Percentiles rank a stretch among this genome's conserved stretches.
Evolutionary conservation across 805 yeast species (phyloP).

Genomic region (Komagataella kurtzmanii): DNA sequence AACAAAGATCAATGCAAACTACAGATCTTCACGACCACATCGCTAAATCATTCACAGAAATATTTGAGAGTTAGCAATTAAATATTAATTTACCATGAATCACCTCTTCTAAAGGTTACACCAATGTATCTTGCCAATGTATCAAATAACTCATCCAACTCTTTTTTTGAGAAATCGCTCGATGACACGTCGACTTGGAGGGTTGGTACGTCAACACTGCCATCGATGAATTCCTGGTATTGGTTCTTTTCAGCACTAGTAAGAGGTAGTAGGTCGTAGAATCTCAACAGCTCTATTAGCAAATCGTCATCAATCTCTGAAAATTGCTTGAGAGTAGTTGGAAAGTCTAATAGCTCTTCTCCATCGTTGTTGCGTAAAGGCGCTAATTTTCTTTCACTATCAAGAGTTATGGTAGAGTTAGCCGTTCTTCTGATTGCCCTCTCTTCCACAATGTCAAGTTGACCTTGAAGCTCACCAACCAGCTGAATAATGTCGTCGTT

Average conservation of each 20-base stretch:
- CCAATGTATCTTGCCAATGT: slow-evolving; percentile 63
- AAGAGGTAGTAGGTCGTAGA: slow-evolving; percentile 69
- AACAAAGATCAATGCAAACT: slow-evolving; percentile 77
- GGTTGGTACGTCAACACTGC: slow-evolving; percentile 28
- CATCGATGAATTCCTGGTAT: slow-evolving; percentile 36
- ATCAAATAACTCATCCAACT: slow-evolving; percentile 40
- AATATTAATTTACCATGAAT: slow-evolving; percentile 10
- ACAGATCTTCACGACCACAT: slow-evolving; percentile 63
- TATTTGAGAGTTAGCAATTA: slow-evolving; percentile 7
- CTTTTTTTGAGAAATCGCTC: slow-evolving; percentile 28
- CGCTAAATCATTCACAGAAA: slow-evolving; percentile 42
- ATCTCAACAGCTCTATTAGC: slow-evolving; percentile 45
- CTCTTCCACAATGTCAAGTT: slow-evolving; percentile 67
- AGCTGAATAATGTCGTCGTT: slow-evolving; percentile 78
- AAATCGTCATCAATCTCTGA: slow-evolving; percentile 26
- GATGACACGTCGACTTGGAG: slow-evolving; percentile 17
- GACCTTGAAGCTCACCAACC: slow-evolving; percentile 84
- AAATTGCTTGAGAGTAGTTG: slow-evolving; percentile 43
- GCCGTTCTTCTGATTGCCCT: slow-evolving; percentile 59
- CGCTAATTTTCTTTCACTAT: slow-evolving; percentile 33
- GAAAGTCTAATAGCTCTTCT: slow-evolving; percentile 48
- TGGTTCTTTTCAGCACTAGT: slow-evolving; percentile 37
- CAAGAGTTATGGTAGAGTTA: slow-evolving; percentile 35
- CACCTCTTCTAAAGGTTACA: slow-evolving; percentile 31
- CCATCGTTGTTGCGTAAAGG: slow-evolving; percentile 76